Base-by-base conservation (phyloP, 257 asterid genomes). In the Capsicum chinense region DNA sequence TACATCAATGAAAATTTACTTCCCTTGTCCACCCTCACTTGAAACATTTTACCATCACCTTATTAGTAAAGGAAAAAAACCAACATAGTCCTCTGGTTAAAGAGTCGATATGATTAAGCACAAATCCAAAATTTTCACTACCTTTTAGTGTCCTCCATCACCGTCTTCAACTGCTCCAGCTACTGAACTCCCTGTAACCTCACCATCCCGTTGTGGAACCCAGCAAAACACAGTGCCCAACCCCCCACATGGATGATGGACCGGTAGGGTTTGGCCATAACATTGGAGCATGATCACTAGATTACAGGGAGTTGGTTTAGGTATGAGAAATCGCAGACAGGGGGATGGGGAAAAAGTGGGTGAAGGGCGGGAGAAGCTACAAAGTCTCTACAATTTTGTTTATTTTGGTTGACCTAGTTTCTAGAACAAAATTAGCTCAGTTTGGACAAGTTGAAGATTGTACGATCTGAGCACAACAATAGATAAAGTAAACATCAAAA, bases 131-230 rank as follows among this genome's bases (percentile, higher is more conserved):
- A 73, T 12, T 19, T 73, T n/a, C 60, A 19, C 42, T n/a, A 50
- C 60, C 42, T 74, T 74, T 19, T 74, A 11, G 44, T n/a, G n/a
- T n/a, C 44, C 60, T 19, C 42, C 42, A 73, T 73, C 17, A 3
- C 60, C 12, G 7, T 73, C 80, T 73, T 73, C 80, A 73, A 12
- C 59, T 73, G 42, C 59, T 73, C 80, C 60, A 73, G 80, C 59
- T 48, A 73, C 44, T 9, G 12, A 11, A 48, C 19, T 73, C 60
- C 6, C 19, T 3, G 60, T 74, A 74, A 6, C 19, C n/a, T 19
- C 80, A 73, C 60, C 19, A 74, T 48, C 60, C 44, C 9, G 2
- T 33, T 19, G 80, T 48, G 80, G 19, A 48, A 5, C 9, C 80
- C 59, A 73, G 60, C 42, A 74, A 19, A 74, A 11, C 80, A 71